A percentile compares a stretch with the other conserved stretches of the same genome.
Evolutionary conservation across 306 rosid genomes (phyloP).

Genomic region (Ziziphus jujuba): DNA sequence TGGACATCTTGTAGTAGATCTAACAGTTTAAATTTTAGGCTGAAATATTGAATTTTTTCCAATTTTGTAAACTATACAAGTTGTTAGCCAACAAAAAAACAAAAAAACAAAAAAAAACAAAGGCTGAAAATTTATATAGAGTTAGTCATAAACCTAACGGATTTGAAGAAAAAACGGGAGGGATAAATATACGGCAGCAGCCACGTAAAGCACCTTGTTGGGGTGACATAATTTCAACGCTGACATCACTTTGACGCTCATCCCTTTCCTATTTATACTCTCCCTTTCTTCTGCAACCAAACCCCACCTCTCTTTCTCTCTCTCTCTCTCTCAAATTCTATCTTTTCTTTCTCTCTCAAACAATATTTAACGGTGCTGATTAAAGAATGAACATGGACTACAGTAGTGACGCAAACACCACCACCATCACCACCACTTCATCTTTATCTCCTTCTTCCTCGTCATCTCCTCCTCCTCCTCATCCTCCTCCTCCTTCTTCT

Average conservation of each 20-base stretch:
- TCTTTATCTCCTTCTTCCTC: slow-evolving; percentile 33
- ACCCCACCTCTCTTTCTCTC: slow-evolving; percentile 28
- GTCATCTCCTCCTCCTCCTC: slow-evolving; percentile 28
- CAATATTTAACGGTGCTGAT: not conserved
- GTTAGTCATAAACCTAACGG: slow-evolving; percentile 37
- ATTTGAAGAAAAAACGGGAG: slow-evolving; percentile 23
- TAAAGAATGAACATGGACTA: slow-evolving; percentile 37
- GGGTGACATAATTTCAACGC: not conserved
- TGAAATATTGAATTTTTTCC: no score
- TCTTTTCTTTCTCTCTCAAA: not conserved
- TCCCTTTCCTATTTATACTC: slow-evolving; percentile 33
- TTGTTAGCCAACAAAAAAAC: not conserved
- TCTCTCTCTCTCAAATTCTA: slow-evolving; percentile 1
- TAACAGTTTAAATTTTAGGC: no score
- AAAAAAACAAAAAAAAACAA: slow-evolving; percentile 9
- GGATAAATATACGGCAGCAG: slow-evolving; percentile 7
- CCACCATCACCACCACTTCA: slow-evolving; percentile 3
- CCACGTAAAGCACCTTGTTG: slow-evolving; percentile 18
- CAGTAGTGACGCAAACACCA: slow-evolving; percentile 33
- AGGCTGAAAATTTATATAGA: not conserved
- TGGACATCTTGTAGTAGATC: no score
- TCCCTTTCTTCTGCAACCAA: slow-evolving; percentile 23
- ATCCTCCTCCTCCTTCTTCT: slow-evolving; percentile 22
- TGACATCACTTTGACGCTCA: slow-evolving; percentile 22
- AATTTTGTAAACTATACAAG: no score